A percentile compares a stretch with the other conserved stretches of the same genome.
Evolutionary conservation across 352 stramenopile genomes (phyloP).

Genomic region (Blastocystis sp.): DNA sequence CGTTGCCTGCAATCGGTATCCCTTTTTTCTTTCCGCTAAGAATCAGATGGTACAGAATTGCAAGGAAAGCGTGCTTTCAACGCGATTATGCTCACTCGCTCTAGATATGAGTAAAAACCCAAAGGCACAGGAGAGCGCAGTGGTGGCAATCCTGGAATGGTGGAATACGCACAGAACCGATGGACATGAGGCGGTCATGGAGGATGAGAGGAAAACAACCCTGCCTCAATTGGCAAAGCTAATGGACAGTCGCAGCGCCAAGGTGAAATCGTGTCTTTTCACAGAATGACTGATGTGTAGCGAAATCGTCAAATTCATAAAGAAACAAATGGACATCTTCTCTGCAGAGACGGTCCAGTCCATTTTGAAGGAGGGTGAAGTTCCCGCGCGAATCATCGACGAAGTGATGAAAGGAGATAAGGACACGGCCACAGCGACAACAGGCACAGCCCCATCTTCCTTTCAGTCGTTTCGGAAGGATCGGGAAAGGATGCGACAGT

Average conservation of each 20-base stretch:
- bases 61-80: neutral
- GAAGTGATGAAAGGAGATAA: too few relatives aligned
- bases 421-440: too few relatives aligned
- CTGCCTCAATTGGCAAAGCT: neutral
- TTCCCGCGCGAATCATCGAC: too few relatives aligned
- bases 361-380: neutral
- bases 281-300: neutral
- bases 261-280: constrained; percentile 20
- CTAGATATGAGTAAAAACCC: neutral
- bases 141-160: constrained; percentile 14
- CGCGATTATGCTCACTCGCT: neutral
- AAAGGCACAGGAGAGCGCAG: constrained; percentile 10
- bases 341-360: neutral
- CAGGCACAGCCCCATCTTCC: too few relatives aligned
- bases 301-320: neutral
- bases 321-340: constrained; percentile 14
- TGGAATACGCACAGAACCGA: neutral
- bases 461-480: too few relatives aligned
- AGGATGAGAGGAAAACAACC: neutral
- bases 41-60: constrained; percentile 34
- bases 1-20: constrained; percentile 11
- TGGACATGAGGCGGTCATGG: neutral
- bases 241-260: constrained; percentile 29
- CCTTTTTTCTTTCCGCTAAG: neutral
- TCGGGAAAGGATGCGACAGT: too few relatives aligned